phyloP scores from a whole-genome alignment of 768 basidiomycete species.

The Pulveroboletus sp. region DNA sequence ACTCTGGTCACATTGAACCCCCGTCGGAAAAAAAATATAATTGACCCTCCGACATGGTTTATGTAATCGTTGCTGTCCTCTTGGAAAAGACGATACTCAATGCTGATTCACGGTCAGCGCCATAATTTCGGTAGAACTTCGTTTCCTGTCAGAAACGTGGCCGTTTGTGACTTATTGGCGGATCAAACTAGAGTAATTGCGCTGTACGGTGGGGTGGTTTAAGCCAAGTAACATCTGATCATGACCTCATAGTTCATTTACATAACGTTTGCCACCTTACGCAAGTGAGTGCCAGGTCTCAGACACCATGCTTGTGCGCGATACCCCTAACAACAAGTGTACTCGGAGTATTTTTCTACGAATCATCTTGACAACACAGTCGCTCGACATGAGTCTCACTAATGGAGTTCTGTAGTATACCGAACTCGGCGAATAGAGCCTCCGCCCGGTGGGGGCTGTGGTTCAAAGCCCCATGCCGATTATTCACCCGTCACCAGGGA shows the following conservation, averaged over 20 bases:
- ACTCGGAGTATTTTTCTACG: background rate
- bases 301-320: background rate
- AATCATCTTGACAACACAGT: background rate
- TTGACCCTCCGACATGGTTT: constrained; percentile 16
- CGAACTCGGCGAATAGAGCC: constrained; percentile 37
- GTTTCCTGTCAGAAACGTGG: too few relatives aligned
- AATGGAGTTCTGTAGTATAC: constrained; percentile 48
- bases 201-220: too few relatives aligned
- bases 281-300: too few relatives aligned
- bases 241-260: too few relatives aligned
- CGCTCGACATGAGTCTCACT: constrained; percentile 35
- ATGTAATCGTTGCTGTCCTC: constrained; percentile 14
- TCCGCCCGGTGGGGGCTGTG: constrained; percentile 60
- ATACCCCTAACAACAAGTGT: background rate
- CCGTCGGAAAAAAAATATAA: constrained; percentile 26
- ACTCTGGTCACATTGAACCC: constrained; percentile 21
- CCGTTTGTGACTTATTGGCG: too few relatives aligned
- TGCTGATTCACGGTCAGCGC: too few relatives aligned
- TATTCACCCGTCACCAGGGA: constrained; percentile 22
- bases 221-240: too few relatives aligned
- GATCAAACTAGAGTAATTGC: too few relatives aligned
- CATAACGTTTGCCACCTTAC: too few relatives aligned
- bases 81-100: too few relatives aligned
- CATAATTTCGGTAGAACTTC: too few relatives aligned
- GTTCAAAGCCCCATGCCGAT: constrained; percentile 54